Evolutionary conservation across 768 basidiomycete species (phyloP).

Genomic region (Suillus occidentalis): DNA sequence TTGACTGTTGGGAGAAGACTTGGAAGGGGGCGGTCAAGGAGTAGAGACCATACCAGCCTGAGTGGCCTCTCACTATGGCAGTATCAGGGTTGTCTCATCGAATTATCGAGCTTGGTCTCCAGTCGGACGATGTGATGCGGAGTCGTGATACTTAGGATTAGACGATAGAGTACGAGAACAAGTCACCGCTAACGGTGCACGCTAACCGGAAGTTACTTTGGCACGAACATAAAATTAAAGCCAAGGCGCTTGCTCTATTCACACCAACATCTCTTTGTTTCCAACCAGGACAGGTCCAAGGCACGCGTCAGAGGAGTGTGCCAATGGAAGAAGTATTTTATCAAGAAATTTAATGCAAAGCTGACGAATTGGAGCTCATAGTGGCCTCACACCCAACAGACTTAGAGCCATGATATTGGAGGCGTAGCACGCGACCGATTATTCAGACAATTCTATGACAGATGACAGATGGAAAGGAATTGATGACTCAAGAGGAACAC

Average conservation of each 20-base stretch:
- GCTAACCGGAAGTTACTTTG: conserved; percentile 75
- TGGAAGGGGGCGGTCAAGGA: neutral
- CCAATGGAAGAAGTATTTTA: too few species aligned
- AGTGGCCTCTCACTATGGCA: conserved; percentile 34
- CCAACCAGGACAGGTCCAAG: conserved; percentile 70
- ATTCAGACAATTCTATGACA: conserved; percentile 21
- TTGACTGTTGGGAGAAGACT: neutral
- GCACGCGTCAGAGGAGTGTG: conserved; percentile 61
- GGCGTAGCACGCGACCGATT: conserved; percentile 13
- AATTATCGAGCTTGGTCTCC: conserved; percentile 57
- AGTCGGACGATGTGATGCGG: conserved; percentile 34
- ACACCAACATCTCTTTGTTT: neutral
- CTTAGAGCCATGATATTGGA: neutral
- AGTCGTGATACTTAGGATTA: too few species aligned
- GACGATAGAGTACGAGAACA: conserved; percentile 42
- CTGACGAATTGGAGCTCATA: too few species aligned
- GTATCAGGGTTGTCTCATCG: conserved; percentile 64
- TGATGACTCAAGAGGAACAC: conserved; percentile 13
- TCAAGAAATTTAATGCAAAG: too few species aligned
- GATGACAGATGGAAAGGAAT: conserved; percentile 18
- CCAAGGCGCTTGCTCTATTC: conserved; percentile 9
- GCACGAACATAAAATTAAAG: conserved; percentile 35
- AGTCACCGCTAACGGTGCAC: conserved; percentile 33
- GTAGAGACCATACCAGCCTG: too few species aligned
- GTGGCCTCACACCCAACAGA: too few species aligned